phyloP scores from a whole-genome alignment of 1,284 basidiomycete species.

The Cryptococcus sp. region DNA sequence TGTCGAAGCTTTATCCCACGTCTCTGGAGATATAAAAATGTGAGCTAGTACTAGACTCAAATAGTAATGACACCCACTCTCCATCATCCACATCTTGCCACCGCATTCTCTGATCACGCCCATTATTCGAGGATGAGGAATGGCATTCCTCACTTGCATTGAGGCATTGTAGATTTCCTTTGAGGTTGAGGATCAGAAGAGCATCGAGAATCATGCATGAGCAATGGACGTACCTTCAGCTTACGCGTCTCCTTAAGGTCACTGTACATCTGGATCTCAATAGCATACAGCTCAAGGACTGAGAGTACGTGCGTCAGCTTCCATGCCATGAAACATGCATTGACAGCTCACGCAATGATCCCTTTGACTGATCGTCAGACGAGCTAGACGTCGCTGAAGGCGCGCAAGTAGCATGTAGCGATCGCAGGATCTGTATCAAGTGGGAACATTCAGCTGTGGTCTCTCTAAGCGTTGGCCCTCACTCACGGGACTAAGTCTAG shows the following conservation, averaged over 20 bases:
- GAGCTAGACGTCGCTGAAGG: conserved; percentile 44
- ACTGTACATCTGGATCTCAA: conserved; percentile 99
- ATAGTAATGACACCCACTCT: conserved; percentile 66
- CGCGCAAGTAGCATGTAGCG: conserved; percentile 56
- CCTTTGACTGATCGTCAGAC: conserved; percentile 54
- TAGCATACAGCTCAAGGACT: conserved; percentile 94
- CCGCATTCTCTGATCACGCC: conserved; percentile 99
- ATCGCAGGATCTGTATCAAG: conserved; percentile 50
- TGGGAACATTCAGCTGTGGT: conserved; percentile 1
- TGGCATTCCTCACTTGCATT: conserved; percentile 88
- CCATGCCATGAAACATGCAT: background rate
- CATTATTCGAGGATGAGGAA: conserved; percentile 98
- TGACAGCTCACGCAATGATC: conserved; percentile 45
- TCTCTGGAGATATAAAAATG: conserved; percentile 58
- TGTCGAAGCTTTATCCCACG: conserved; percentile 94
- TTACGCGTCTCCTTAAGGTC: conserved; percentile 94
- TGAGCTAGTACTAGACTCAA: background rate
- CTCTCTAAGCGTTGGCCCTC: no score
- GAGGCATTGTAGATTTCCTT: conserved; percentile 97
- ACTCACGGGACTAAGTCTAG: conserved; percentile 73
- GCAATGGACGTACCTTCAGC: conserved; percentile 67
- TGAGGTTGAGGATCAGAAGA: conserved; percentile 1
- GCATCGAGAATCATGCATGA: background rate
- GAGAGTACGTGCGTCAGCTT: conserved; percentile 11
- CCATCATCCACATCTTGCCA: conserved; percentile 99